Evolutionary conservation across 257 asterid genomes (phyloP), one percentile per base, ranked within the genome.

Genomic region (Solanum virginianum): DNA sequence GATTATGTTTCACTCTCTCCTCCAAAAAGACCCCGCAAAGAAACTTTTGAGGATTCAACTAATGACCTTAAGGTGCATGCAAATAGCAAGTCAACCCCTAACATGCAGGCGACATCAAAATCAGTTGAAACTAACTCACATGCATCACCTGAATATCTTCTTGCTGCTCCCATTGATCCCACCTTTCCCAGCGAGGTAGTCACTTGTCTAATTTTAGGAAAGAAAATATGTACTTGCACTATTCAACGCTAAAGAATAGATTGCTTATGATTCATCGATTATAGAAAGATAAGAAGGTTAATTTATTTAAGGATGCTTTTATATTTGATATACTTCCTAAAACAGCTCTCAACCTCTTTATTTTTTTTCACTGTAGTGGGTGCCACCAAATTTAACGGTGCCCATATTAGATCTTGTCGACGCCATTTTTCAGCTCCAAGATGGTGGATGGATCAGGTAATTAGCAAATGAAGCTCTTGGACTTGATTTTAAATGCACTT

Each of bases 401-500:
- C 98, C 98, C 26, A 89, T 96, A 83, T 85, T 96, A 68, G 94
- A 95, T 87, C 91, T 96, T 88, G 98, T 96, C 82, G 99, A 95
- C 86, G 95, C 91, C 82, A 84, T 95, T 85, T 95, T 96, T 86
- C 98, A 94, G 91, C 97, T 96, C 57, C 95, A 94, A 86, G 99
- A 96, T 90, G 98, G 99, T 89, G 99, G 99, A 83, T 96, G 99
- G 99, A 94, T 95, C 92, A 93, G 99, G 98, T 96, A 90, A 43
- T 55, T 71, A 43, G 11, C 55, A 71, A 41, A 71, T 6, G 20
- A 72, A 20, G 39, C 13, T 45, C 57, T 72, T 72, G 39, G 80
- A 72, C 80, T 72, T 72, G 57, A 6, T 72, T 45, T 20, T 72
- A 72, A 72, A n/a, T 72, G 20, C 57, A 72, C 20, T 45, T 45